These are phyloP conservation scores for Murraya koenigii DNA, from an alignment of 345 rosid species.

Conservation along the genomic window DNA sequence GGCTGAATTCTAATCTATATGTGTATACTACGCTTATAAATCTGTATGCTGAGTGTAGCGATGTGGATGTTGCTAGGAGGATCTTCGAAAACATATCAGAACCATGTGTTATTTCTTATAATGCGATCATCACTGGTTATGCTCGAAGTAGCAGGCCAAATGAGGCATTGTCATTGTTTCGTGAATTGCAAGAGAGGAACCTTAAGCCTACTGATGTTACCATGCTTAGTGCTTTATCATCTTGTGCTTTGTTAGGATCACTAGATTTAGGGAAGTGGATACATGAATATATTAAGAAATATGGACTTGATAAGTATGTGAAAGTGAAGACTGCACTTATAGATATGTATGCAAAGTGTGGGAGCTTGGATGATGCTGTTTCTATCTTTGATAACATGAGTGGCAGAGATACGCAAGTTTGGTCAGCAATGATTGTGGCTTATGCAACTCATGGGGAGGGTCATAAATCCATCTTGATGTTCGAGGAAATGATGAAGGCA, in stretches of 20 bases:
- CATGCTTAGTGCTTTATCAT: conserved; percentile 71
- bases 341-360: conserved; percentile 93
- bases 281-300: conserved; percentile 61
- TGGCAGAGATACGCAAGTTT: conserved; percentile 68
- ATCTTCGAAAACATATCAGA: conserved; percentile 54
- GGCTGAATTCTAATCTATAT: conserved; percentile 43
- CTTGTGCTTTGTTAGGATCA: conserved; percentile 79
- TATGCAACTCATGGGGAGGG: conserved; percentile 82
- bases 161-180: conserved; percentile 66
- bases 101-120: conserved; percentile 70
- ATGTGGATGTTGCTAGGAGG: conserved; percentile 54
- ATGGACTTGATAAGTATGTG: conserved; percentile 44
- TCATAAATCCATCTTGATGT: conserved; percentile 50
- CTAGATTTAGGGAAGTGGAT: conserved; percentile 85
- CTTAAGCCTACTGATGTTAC: conserved; percentile 72
- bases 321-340: conserved; percentile 79
- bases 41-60: conserved; percentile 62
- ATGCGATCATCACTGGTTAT: conserved; percentile 70
- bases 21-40: conserved; percentile 72
- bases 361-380: conserved; percentile 73
- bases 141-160: conserved; percentile 68
- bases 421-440: conserved; percentile 88
- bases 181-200: conserved; percentile 59
- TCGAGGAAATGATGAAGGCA: conserved; percentile 57
- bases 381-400: conserved; percentile 52